Conservation (phyloP, 2,329 filamentous ascomycete species). For the Hirsutella thompsonii region DNA sequence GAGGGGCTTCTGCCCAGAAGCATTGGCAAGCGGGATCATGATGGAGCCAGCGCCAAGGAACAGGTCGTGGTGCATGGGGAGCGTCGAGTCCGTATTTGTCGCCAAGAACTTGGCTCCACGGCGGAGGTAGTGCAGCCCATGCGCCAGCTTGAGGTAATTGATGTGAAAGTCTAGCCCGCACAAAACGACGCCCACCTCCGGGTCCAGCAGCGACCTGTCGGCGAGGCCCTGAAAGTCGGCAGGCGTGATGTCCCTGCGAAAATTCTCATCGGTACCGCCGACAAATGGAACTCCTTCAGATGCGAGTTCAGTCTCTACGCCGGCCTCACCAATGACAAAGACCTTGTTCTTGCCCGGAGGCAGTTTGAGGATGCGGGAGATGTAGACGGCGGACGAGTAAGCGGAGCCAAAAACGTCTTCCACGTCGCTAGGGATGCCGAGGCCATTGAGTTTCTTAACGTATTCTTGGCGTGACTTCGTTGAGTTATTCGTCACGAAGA, state of each 20-base stretch:
- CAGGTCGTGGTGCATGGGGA: conserved; percentile 68
- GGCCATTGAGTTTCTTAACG: conserved; percentile 71
- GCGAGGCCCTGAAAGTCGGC: conserved; percentile 73
- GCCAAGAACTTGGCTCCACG: conserved; percentile 78
- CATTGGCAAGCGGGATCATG: conserved; percentile 64
- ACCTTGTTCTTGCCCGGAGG: conserved; percentile 77
- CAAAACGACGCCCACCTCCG: conserved; percentile 80
- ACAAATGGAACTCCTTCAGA: conserved; percentile 69
- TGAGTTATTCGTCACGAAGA: conserved; percentile 98
- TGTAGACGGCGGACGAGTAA: conserved; percentile 93
- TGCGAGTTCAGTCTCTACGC: conserved; percentile 78
- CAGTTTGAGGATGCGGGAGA: conserved; percentile 78
- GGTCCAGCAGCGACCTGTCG: conserved; percentile 63
- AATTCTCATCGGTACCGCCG: conserved; percentile 72
- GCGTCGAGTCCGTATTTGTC: conserved; percentile 84
- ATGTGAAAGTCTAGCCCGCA: conserved; percentile 87
- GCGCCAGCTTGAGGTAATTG: conserved; percentile 84
- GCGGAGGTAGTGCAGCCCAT: conserved; percentile 75
- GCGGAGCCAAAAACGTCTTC: conserved; percentile 95
- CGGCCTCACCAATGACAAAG: conserved; percentile 81
- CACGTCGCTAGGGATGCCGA: conserved; percentile 67
- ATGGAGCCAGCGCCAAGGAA: conserved; percentile 88
- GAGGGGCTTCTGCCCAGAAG: conserved; percentile 55
- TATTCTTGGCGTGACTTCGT: conserved; percentile 92
- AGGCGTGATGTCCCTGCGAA: conserved; percentile 64